Conservation (phyloP, 495 filamentous ascomycete genomes). For the Podospora fimiseda region DNA sequence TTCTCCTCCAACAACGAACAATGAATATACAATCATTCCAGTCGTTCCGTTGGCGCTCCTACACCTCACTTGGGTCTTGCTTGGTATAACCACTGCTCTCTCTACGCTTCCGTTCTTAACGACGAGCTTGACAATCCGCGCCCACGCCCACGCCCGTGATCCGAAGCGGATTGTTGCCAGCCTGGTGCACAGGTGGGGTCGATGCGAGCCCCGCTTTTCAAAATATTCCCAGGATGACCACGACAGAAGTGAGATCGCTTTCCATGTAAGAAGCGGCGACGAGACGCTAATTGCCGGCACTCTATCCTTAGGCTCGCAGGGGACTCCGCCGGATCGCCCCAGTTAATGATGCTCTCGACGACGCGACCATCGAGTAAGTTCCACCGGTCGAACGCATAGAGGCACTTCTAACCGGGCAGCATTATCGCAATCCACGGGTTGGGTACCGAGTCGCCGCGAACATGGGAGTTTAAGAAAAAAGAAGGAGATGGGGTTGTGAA, state of each 20-base stretch:
- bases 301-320: slow-evolving; percentile 6
- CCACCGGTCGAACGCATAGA: background rate
- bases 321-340: slow-evolving; percentile 6
- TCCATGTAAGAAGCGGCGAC: background rate
- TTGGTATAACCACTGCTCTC: no score
- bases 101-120: no score
- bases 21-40: no score
- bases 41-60: no score
- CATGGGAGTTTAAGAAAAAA: slow-evolving; percentile 13
- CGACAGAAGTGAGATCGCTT: slow-evolving; percentile 5
- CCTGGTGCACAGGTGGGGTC: no score
- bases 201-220: no score
- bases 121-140: no score
- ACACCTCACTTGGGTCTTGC: no score
- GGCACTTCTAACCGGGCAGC: slow-evolving; percentile 4
- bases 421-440: slow-evolving; percentile 25
- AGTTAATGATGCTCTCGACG: background rate
- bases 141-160: no score
- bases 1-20: no score
- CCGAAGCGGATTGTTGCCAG: no score
- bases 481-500: slow-evolving; percentile 16
- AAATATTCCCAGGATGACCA: no score
- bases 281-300: slow-evolving; percentile 4
- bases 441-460: slow-evolving; percentile 16
- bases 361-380: slow-evolving; percentile 11